Conservation (phyloP, 1,284 basidiomycete genomes). For the Rhodotorula glutinis region DNA sequence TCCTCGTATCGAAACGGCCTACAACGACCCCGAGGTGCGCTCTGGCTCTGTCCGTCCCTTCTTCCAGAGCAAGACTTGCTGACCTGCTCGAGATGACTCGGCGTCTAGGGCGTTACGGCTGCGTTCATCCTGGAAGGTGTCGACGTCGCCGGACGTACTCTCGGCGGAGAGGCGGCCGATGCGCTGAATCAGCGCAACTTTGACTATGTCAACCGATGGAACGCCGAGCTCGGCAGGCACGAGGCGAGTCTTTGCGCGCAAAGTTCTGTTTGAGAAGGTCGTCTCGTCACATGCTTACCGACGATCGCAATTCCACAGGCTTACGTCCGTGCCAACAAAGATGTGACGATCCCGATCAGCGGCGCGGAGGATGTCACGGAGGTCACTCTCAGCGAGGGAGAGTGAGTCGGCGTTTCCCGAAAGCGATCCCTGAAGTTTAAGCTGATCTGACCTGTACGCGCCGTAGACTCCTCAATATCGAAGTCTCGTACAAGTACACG, state of each 20-base stretch:
- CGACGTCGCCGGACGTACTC: slow-evolving; percentile 51
- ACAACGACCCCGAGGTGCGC: slow-evolving; percentile 66
- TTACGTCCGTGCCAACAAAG: slow-evolving; percentile 67
- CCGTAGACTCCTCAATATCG: slow-evolving; percentile 76
- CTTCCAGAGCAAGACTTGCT: too few species aligned
- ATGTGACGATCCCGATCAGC: slow-evolving; percentile 62
- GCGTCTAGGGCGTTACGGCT: slow-evolving; percentile 62
- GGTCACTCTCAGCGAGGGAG: slow-evolving; percentile 29
- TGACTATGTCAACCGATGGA: slow-evolving; percentile 80
- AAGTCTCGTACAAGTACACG: slow-evolving; percentile 89
- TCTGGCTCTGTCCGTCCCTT: background rate
- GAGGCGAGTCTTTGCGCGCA: slow-evolving; percentile 55
- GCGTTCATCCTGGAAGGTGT: slow-evolving; percentile 91
- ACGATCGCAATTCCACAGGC: slow-evolving; percentile 55
- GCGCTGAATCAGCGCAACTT: slow-evolving; percentile 68
- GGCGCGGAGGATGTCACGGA: background rate
- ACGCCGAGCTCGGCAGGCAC: slow-evolving; percentile 54
- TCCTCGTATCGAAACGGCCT: slow-evolving; percentile 68
- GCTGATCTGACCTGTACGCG: slow-evolving; percentile 17
- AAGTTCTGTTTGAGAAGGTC: background rate
- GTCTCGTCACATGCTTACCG: background rate
- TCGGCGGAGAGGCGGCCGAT: slow-evolving; percentile 41
- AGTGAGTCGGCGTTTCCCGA: slow-evolving; percentile 12
- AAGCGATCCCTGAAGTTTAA: background rate
- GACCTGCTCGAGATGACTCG: background rate